These are phyloP conservation scores for Ulota crispa DNA, from an alignment of 225 moss, liverwort and hornwort species.

Conservation along the genomic window DNA sequence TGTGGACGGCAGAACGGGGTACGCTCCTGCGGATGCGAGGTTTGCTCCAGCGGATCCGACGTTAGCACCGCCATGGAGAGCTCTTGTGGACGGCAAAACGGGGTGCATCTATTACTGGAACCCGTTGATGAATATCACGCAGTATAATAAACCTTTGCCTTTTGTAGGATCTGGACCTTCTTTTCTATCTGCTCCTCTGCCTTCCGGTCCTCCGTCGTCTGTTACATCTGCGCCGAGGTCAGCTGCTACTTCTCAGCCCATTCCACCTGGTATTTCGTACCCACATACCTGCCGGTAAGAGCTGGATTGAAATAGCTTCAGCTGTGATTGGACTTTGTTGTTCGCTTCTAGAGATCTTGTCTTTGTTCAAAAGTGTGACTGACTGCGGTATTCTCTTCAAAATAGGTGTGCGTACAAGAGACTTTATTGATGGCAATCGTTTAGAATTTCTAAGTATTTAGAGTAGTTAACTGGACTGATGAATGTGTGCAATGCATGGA, in stretches of 20 bases:
- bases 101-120: slow-evolving; percentile 91
- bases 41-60: slow-evolving; percentile 82
- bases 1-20: slow-evolving; percentile 66
- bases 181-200: slow-evolving; percentile 47
- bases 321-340: neutral
- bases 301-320: neutral
- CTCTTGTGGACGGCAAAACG: slow-evolving; percentile 73
- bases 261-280: slow-evolving; percentile 16
- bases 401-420: neutral
- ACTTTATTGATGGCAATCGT: neutral
- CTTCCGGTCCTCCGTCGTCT: slow-evolving; percentile 32
- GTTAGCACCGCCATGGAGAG: slow-evolving; percentile 77
- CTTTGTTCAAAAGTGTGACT: neutral
- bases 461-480: slow-evolving; percentile 4
- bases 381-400: neutral
- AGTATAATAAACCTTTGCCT: slow-evolving; percentile 71
- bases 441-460: neutral
- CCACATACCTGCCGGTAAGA: slow-evolving; percentile 39
- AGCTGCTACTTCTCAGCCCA: slow-evolving; percentile 42
- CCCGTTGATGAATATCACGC: slow-evolving; percentile 77
- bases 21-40: slow-evolving; percentile 79
- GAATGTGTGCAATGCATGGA: slow-evolving; percentile 8
- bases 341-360: neutral
- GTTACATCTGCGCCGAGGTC: slow-evolving; percentile 53
- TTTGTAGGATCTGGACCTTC: slow-evolving; percentile 49